Evolutionary conservation across 75 land plant genomes (phyloP).

Genomic region (Picea glauca): DNA sequence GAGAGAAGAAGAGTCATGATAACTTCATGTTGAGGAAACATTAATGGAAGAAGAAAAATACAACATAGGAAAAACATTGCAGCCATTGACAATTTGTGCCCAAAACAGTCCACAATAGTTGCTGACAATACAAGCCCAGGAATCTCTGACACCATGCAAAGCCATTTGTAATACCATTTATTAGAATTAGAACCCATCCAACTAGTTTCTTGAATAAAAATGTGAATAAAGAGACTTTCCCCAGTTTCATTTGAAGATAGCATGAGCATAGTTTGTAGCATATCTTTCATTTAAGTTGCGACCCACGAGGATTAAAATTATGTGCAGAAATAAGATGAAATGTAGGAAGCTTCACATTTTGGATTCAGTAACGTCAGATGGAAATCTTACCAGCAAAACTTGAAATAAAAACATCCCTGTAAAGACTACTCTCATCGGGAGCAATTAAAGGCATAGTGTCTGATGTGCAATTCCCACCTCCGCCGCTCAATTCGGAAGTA

Average conservation of each 20-base stretch:
- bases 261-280: not conserved
- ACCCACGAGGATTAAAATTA: not conserved
- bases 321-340: not conserved
- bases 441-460: not conserved
- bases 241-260: not conserved
- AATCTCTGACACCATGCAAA: constrained; percentile 45
- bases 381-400: constrained; percentile 35
- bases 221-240: not conserved
- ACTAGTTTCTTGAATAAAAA: not conserved
- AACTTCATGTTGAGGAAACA: constrained; percentile 39
- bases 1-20: constrained; percentile 66
- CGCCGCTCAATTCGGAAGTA: constrained; percentile 34
- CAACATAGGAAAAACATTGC: constrained; percentile 63
- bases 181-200: not conserved
- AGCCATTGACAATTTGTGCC: constrained; percentile 86
- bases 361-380: not conserved
- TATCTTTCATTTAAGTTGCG: not conserved
- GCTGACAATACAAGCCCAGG: constrained; percentile 85
- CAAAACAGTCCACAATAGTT: constrained; percentile 62
- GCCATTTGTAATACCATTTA: not conserved
- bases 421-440: constrained; percentile 12
- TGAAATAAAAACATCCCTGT: constrained; percentile 32
- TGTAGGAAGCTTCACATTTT: not conserved
- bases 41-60: constrained; percentile 62
- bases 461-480: constrained; percentile 12